Base-by-base conservation (phyloP, 805 yeast genomes). In the Metschnikowia gelsemii region DNA sequence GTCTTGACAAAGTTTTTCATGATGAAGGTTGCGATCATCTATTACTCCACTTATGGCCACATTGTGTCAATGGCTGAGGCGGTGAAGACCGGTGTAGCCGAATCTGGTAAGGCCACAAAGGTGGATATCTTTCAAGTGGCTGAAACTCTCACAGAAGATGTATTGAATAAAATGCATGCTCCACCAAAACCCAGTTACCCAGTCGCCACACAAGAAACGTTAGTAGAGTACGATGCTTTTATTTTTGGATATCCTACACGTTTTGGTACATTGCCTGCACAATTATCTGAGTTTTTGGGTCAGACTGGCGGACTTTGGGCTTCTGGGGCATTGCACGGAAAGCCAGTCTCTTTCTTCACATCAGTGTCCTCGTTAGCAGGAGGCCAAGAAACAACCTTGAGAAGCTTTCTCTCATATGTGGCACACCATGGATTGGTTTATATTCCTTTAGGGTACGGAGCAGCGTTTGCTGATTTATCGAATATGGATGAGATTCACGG, bases 171-270 rank as follows among this genome's bases (percentile, higher is more conserved):
- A 57, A 62, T 88, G 71, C 76, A 80, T 54, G 95, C 93, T 16
- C 82, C 88, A 28, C 59, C 74, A 11, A 79, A 80, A 61, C 80
- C 84, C 25, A 54, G 57, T 47, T 63, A 64, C 62, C 90, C 93
- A 51, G 68, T 77, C 56, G 87, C 87, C 38, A 72, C 84, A 12
- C 54, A 63, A 8, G 84, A 77, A 16, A 74, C 79, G 14, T 71
- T 88, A 51, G 59, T 66, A 3, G 67, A 73, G 49, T 84, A 82
- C 70, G 95, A 89, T 59, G 95, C 90, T 34, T 79, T 84, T 69
- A 51, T 89, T 51, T 85, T 88, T 55, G 96, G 96, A 59, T 63
- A 85, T 54, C 95, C 96, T 56, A 84, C 96, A 42, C 80, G 96
- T 67, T 88, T 68, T 61, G 96, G 96, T 65, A 78, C 74, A 62